Conservation (phyloP, 202 grass and related monocot species). For the Saccharum hybrid region DNA sequence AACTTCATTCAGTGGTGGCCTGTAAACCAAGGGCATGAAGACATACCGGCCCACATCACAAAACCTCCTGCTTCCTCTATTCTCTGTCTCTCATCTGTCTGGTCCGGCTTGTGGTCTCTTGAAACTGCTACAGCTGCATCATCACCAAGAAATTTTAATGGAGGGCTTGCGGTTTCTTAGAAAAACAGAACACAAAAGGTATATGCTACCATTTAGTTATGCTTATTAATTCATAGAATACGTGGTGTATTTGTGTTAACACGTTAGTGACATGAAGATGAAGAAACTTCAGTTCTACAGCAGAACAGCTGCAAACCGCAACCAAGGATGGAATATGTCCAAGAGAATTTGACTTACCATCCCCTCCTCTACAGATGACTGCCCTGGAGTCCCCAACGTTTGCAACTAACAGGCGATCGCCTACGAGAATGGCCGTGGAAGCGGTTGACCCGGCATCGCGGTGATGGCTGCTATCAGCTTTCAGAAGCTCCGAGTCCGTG, state of each 20-base stretch:
- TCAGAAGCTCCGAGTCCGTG: constrained; percentile 83
- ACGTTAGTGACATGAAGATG: not conserved
- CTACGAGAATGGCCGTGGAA: constrained; percentile 88
- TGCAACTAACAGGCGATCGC: constrained; percentile 80
- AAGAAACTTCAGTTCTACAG: not conserved
- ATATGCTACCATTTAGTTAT: not conserved
- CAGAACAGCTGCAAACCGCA: not conserved
- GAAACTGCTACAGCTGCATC: constrained; percentile 84
- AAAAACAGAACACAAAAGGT: not conserved
- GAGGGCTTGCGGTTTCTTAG: not conserved
- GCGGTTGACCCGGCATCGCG: constrained; percentile 91
- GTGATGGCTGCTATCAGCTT: constrained; percentile 66
- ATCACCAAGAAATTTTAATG: not conserved
- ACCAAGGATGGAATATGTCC: too few species aligned
- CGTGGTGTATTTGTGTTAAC: not conserved
- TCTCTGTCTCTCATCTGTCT: constrained; percentile 78
- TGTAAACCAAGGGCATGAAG: not conserved
- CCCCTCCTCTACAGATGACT: constrained; percentile 84
- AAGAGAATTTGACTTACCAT: constrained; percentile 51
- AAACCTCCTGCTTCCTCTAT: constrained; percentile 97
- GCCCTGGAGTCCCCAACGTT: constrained; percentile 96
- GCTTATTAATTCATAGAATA: not conserved
- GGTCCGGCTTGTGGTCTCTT: constrained; percentile 94
- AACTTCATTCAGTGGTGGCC: not conserved
- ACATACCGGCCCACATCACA: constrained; percentile 91